A percentile compares a stretch with the other conserved stretches of the same genome.
These are phyloP conservation scores for Penicillium salamii DNA, from an alignment of 495 filamentous ascomycete species.

Conservation along the genomic window DNA sequence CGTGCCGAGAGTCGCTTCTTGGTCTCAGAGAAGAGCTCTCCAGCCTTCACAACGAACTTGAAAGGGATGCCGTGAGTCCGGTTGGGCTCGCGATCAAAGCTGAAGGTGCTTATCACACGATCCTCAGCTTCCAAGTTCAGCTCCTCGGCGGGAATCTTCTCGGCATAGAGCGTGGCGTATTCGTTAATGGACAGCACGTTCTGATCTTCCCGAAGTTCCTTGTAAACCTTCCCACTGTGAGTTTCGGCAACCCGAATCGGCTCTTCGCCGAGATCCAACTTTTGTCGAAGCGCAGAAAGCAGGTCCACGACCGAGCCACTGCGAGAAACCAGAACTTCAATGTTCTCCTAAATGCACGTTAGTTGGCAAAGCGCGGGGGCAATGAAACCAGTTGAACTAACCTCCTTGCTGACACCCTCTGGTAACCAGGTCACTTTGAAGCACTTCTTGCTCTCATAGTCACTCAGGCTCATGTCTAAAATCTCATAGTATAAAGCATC, in stretches of 20 bases:
- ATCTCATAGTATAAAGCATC: conserved; percentile 89
- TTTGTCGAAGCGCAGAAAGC: conserved; percentile 69
- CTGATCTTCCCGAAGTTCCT: conserved; percentile 62
- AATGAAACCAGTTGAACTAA: conserved; percentile 33
- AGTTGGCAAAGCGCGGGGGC: conserved; percentile 7
- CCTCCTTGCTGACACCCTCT: conserved; percentile 89
- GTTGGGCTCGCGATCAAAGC: conserved; percentile 83
- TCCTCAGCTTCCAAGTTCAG: conserved; percentile 54
- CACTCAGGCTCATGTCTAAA: conserved; percentile 87
- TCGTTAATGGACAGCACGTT: conserved; percentile 75
- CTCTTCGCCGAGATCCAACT: conserved; percentile 74
- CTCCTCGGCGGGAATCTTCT: conserved; percentile 80
- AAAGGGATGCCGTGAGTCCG: conserved; percentile 85
- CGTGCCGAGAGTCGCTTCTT: conserved; percentile 86
- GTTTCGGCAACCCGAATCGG: conserved; percentile 71
- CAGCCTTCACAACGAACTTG: conserved; percentile 80
- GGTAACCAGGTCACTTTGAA: conserved; percentile 79
- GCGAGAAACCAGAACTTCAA: conserved; percentile 81
- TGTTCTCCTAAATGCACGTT: conserved; percentile 54
- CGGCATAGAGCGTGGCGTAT: conserved; percentile 78
- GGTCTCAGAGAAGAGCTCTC: conserved; percentile 84
- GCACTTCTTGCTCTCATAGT: conserved; percentile 85
- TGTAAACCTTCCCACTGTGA: conserved; percentile 74
- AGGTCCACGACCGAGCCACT: conserved; percentile 75
- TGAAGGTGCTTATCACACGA: conserved; percentile 71